Conservation (phyloP, 352 stramenopile genomes). For the Phytophthora pini region DNA sequence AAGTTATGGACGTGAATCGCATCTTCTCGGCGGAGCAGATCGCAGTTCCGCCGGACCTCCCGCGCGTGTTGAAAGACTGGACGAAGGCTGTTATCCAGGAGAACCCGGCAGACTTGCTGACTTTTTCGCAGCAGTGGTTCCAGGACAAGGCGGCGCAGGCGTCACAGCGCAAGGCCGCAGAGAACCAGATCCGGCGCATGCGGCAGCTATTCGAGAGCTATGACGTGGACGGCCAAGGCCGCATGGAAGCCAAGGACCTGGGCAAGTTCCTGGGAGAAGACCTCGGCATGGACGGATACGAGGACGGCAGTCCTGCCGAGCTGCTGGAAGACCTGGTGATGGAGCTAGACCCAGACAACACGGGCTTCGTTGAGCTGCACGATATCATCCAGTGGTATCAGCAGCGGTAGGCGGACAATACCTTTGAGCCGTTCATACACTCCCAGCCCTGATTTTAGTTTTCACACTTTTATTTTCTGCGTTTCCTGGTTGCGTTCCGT, state of each 20-base stretch:
- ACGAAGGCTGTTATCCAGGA: slow-evolving; percentile 90
- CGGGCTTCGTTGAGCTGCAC: slow-evolving; percentile 81
- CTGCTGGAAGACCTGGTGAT: slow-evolving; percentile 70
- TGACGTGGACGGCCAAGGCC: slow-evolving; percentile 81
- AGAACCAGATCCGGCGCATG: slow-evolving; percentile 73
- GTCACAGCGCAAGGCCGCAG: slow-evolving; percentile 67
- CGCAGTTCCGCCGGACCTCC: slow-evolving; percentile 86
- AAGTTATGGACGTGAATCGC: slow-evolving; percentile 90
- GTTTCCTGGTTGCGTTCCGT: slow-evolving; percentile 25
- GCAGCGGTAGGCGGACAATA: slow-evolving; percentile 42
- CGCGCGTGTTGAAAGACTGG: slow-evolving; percentile 90
- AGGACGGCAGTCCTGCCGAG: slow-evolving; percentile 52
- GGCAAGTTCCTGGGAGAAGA: slow-evolving; percentile 72
- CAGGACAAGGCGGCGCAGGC: slow-evolving; percentile 72
- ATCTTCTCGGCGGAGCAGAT: slow-evolving; percentile 95
- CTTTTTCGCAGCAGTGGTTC: slow-evolving; percentile 90
- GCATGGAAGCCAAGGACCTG: slow-evolving; percentile 82
- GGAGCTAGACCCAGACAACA: slow-evolving; percentile 76
- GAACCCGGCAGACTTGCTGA: slow-evolving; percentile 74
- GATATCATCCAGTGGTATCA: slow-evolving; percentile 88
- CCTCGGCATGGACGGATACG: slow-evolving; percentile 57
- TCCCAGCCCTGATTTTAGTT: slow-evolving; percentile 13
- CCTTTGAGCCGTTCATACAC: slow-evolving; percentile 8
- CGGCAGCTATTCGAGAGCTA: slow-evolving; percentile 81
- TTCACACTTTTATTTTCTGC: slow-evolving; percentile 32